Evolutionary conservation across 176 grass and related monocot genomes (phyloP).

Genomic region (Puccinellia tenuiflora): DNA sequence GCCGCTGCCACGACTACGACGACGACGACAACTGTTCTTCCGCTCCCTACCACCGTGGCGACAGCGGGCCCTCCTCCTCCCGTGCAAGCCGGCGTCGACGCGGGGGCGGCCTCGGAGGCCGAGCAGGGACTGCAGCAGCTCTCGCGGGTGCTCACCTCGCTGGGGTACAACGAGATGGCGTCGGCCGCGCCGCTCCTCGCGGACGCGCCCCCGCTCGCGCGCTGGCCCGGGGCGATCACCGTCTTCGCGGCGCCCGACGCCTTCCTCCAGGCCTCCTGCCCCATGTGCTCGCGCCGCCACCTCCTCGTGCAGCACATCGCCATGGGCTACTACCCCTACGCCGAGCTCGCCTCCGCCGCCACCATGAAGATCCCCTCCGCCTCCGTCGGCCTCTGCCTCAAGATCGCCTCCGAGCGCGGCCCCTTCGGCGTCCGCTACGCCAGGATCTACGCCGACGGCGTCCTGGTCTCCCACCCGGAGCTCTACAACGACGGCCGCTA

Average conservation of each 20-base stretch:
- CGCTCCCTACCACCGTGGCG: neutral
- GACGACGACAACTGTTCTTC: neutral
- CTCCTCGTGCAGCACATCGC: conserved; percentile 61
- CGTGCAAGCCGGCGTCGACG: neutral
- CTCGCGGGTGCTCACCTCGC: conserved; percentile 47
- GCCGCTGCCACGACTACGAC: neutral
- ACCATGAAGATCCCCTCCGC: conserved; percentile 50
- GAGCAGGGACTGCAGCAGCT: conserved; percentile 30
- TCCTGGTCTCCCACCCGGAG: conserved; percentile 58
- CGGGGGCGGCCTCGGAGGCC: neutral
- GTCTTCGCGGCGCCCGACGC: conserved; percentile 60
- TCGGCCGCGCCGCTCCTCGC: conserved; percentile 42
- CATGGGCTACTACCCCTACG: conserved; percentile 58
- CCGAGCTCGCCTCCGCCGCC: conserved; percentile 37
- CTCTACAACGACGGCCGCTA: conserved; percentile 78
- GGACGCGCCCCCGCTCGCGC: conserved; percentile 9
- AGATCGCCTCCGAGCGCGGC: conserved; percentile 28
- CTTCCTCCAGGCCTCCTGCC: conserved; percentile 45
- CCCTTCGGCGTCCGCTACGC: conserved; percentile 30
- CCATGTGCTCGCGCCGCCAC: conserved; percentile 46
- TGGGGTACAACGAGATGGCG: conserved; percentile 73
- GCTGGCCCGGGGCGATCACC: conserved; percentile 57
- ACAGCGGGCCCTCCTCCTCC: neutral
- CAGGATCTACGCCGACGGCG: conserved; percentile 56
- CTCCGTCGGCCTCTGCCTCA: conserved; percentile 57